phyloP scores from a whole-genome alignment of 192 early-diverging fungal species.

The Dissophora ornata region DNA sequence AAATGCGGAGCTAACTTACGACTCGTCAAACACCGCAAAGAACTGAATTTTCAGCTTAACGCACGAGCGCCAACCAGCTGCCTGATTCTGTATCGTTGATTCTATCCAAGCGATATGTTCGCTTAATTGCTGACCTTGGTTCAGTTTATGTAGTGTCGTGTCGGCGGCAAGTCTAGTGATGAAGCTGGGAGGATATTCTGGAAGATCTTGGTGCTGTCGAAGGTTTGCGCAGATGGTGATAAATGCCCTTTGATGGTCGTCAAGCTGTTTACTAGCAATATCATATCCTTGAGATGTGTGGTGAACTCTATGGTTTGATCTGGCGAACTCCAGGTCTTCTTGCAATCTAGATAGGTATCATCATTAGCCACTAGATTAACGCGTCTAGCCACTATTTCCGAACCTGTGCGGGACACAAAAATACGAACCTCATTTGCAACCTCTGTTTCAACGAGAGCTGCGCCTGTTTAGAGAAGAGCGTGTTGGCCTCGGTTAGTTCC shows the following conservation, averaged over 20 bases:
- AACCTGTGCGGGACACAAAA: too few relatives aligned
- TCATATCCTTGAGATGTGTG: not conserved
- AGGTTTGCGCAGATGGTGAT: constrained; percentile 23
- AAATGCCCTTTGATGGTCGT: constrained; percentile 24
- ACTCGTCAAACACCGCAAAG: constrained; percentile 32
- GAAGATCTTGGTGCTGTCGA: constrained; percentile 11
- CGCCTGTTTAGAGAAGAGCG: too few relatives aligned
- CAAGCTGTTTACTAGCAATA: not conserved
- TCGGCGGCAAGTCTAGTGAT: constrained; percentile 5
- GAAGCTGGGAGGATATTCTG: not conserved
- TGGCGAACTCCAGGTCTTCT: not conserved
- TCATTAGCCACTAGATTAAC: too few relatives aligned
- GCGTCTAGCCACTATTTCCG: too few relatives aligned
- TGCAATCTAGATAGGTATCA: not conserved
- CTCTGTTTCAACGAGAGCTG: not conserved
- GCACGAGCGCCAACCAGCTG: constrained; percentile 32
- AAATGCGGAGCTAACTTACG: too few relatives aligned
- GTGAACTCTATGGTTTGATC: not conserved
- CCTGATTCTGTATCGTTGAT: constrained; percentile 2
- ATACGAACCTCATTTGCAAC: not conserved
- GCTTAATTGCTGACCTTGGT: not conserved
- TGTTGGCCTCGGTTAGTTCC: too few relatives aligned
- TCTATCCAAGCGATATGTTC: constrained; percentile 34
- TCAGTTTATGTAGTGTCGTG: not conserved
- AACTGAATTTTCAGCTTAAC: constrained; percentile 50